These are phyloP conservation scores for Boletus subparvulus DNA, from an alignment of 768 basidiomycete genomes.

Conservation along the genomic window DNA sequence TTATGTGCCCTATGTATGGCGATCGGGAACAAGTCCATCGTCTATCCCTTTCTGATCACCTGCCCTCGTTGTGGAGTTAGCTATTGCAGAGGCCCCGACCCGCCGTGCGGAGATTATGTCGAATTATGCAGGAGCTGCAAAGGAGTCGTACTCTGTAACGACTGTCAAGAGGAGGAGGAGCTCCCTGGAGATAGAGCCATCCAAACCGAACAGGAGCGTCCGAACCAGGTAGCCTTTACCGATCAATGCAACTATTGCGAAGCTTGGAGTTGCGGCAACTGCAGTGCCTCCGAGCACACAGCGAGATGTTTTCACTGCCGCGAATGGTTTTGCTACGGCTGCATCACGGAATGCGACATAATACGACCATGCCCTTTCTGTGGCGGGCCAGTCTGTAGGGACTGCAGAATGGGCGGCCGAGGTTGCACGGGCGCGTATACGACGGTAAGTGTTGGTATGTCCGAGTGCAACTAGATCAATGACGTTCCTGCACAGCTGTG, in stretches of 20 bases:
- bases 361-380: slow-evolving; percentile 5
- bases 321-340: slow-evolving; percentile 5
- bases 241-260: neutral
- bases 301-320: neutral
- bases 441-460: neutral
- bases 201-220: neutral
- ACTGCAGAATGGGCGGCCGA: neutral
- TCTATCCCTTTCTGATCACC: neutral
- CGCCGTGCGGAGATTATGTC: neutral
- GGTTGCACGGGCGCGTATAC: neutral
- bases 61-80: slow-evolving; percentile 16
- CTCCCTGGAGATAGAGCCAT: neutral
- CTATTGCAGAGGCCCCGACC: neutral
- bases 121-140: slow-evolving; percentile 10
- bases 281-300: neutral
- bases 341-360: neutral
- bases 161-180: slow-evolving; percentile 15
- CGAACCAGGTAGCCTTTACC: neutral
- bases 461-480: neutral
- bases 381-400: neutral
- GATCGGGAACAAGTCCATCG: neutral
- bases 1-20: slow-evolving; percentile 6
- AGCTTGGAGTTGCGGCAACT: slow-evolving; percentile 8
- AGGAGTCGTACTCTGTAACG: neutral
- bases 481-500: neutral